A percentile compares a stretch with the other conserved stretches of the same genome.
Conservation (phyloP, 768 basidiomycete genomes). For the Russula sp. region DNA sequence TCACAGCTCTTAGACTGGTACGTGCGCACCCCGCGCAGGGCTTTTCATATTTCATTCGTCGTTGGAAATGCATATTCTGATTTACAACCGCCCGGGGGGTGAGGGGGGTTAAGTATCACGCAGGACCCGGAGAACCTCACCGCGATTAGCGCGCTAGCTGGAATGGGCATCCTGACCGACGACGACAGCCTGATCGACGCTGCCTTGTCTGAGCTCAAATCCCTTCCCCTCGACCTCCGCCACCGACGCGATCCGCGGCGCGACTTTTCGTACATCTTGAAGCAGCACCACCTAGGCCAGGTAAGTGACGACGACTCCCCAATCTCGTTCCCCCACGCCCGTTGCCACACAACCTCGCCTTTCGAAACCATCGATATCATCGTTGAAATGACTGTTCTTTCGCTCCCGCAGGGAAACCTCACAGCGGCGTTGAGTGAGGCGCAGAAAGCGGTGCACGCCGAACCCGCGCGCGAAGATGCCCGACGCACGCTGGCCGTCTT, state of each 20-base stretch:
- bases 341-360: neutral
- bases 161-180: conserved; percentile 79
- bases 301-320: conserved; percentile 32
- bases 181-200: conserved; percentile 82
- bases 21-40: conserved; percentile 20
- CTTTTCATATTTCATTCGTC: neutral
- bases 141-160: conserved; percentile 77
- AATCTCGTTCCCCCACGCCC: neutral
- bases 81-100: conserved; percentile 1
- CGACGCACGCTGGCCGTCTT: conserved; percentile 51
- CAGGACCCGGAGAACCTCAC: conserved; percentile 69
- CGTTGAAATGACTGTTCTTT: neutral
- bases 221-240: conserved; percentile 58
- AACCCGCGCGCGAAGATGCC: conserved; percentile 44
- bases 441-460: conserved; percentile 49
- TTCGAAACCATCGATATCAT: neutral
- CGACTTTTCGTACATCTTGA: conserved; percentile 64
- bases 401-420: conserved; percentile 46
- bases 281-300: conserved; percentile 66
- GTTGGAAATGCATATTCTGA: neutral
- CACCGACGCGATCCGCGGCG: conserved; percentile 59
- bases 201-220: conserved; percentile 72
- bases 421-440: conserved; percentile 28
- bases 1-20: conserved; percentile 77
- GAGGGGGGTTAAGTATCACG: conserved; percentile 50